Conservation (phyloP, 2,329 filamentous ascomycete species). For the Cladosporium sp. region DNA sequence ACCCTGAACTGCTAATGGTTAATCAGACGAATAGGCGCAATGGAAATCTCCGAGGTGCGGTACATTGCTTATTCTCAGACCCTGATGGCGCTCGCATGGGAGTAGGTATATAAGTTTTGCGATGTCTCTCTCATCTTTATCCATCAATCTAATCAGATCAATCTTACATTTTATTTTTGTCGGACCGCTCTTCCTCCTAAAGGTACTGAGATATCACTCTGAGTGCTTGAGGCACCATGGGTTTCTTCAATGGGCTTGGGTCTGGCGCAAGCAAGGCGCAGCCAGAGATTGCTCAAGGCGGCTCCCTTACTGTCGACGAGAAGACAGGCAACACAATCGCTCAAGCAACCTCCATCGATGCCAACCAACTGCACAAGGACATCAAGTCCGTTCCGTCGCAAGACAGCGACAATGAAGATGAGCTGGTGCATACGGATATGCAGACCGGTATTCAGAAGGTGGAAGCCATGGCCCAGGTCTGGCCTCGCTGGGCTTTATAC, state of each 20-base stretch:
- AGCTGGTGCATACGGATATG: conserved; percentile 17
- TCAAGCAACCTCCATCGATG: conserved; percentile 2
- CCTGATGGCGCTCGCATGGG: neutral
- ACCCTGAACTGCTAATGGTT: neutral
- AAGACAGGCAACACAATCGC: neutral
- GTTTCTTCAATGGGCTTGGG: conserved; percentile 11
- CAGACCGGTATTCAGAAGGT: conserved; percentile 19
- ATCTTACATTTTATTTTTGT: too few species aligned
- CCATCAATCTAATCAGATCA: neutral
- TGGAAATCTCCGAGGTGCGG: neutral
- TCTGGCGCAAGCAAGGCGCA: conserved; percentile 7
- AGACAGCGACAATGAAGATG: conserved; percentile 18
- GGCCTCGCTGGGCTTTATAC: conserved; percentile 16
- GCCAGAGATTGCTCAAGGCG: conserved; percentile 11
- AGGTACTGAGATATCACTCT: too few species aligned
- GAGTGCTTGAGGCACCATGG: too few species aligned
- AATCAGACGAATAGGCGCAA: neutral
- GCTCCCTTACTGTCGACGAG: neutral
- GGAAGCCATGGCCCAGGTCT: conserved; percentile 18
- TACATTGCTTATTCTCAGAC: neutral
- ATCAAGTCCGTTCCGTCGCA: conserved; percentile 12
- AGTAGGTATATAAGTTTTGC: neutral
- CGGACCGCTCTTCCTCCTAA: too few species aligned
- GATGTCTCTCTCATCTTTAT: neutral
- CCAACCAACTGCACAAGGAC: conserved; percentile 14